Conservation (phyloP, 768 basidiomycete species). For the Multifurca ochricompacta region DNA sequence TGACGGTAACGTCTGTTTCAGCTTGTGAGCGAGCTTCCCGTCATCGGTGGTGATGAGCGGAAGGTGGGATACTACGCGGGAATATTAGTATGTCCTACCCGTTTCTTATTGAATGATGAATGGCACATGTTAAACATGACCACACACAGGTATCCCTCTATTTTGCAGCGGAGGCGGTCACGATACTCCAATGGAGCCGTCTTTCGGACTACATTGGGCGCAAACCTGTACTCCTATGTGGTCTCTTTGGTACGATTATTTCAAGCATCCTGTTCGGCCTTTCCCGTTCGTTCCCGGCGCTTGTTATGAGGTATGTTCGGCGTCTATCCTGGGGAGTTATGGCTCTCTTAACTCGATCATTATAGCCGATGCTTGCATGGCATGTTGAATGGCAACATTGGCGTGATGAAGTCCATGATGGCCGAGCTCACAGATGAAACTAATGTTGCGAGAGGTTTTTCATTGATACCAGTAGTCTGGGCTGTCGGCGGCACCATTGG, state of each 20-base stretch:
- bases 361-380: constrained; percentile 8
- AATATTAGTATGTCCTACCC: constrained; percentile 33
- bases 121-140: not conserved
- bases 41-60: constrained; percentile 38
- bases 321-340: not conserved
- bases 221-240: constrained; percentile 37
- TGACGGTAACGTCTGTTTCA: constrained; percentile 15
- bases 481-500: constrained; percentile 8
- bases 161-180: constrained; percentile 39
- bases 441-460: constrained; percentile 41
- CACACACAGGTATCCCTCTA: constrained; percentile 40
- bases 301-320: constrained; percentile 23
- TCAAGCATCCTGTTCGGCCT: constrained; percentile 33
- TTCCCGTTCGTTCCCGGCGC: constrained; percentile 28
- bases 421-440: constrained; percentile 57
- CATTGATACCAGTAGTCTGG: constrained; percentile 29
- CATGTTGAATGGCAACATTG: constrained; percentile 23
- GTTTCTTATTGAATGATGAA: not conserved
- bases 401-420: constrained; percentile 68
- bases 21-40: constrained; percentile 36
- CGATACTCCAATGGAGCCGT: constrained; percentile 40
- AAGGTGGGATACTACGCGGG: constrained; percentile 46
- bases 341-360: not conserved
- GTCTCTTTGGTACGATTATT: constrained; percentile 28
- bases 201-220: constrained; percentile 42